Base-by-base conservation (phyloP, 2,329 filamentous ascomycete species). In the Clonostachys solani region DNA sequence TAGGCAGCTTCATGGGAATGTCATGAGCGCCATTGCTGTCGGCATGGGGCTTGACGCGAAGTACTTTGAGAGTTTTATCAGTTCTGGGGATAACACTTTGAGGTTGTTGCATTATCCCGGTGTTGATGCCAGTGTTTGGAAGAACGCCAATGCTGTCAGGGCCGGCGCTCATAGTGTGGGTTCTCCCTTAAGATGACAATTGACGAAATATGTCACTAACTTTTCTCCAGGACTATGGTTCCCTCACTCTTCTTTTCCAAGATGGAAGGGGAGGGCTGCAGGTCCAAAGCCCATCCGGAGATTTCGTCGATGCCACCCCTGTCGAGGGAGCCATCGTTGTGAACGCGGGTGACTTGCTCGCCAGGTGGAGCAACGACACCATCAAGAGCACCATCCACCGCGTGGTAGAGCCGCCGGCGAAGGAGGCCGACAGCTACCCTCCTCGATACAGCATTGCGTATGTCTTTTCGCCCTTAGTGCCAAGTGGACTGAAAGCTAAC, bases 381-480 rank as follows among this genome's bases (percentile, higher is more conserved):
- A 95, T 96, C 69, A 91, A 87, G 70, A 92, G 87, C 61, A 96
- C 92, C 5, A 81, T 91, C 50, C 92, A 96, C 66, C 83, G 91
- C 12, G 92, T 96, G 1, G 88, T 96, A 6, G 88, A 96, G 68
- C 92, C 92, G 3, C 87, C 89, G 1, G 71, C 73, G 13, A 75
- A 74, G 5, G 72, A 69, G 4, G 69, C 67, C 9, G 76, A 75
- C 15, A 68, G 73, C 38, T 86, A 95, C 63, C 89, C 90, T 2
- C 75, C 89, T 1, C 75, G 87, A 37, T 96, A 96, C 60, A 92
- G 87, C 57, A 86, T 96, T 60, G 92, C 91, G 56, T 96, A 56
- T 60, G 77, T 73, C 16, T 19, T 40, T 51, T 6, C 3, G 3
- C 12, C 3, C 36, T 2, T 18, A 8, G 12, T n/a, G 23, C 36